Base-by-base conservation (phyloP, 1,284 basidiomycete species). In the Rhodotorula sp. region DNA sequence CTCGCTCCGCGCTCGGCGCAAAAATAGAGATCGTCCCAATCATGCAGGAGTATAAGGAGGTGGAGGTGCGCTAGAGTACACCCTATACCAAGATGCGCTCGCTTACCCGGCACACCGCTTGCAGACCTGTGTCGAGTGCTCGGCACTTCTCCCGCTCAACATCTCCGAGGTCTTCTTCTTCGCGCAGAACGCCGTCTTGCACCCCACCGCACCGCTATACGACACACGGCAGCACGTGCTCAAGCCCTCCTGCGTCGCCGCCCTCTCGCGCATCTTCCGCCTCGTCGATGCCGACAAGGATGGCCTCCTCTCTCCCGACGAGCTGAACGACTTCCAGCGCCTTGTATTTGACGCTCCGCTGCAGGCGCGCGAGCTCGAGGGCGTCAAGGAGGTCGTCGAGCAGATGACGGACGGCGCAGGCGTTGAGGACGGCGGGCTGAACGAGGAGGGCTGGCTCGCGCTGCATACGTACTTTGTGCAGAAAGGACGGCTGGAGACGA, bases 131-230 rank as follows among this genome's bases (percentile, higher is more conserved):
- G 92, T 99, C 46, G 96, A 98, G 83, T 97, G 94, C 81, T 96
- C 93, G 19, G 94, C 95, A 0, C 89, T 91, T 78, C 84, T 91
- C 62, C 90, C 91, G 34, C 82, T 95, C 72, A 99, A 99, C 83
- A 91, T 99, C 62, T 95, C 94, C 44, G 96, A 97, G 82, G 93
- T 97, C n/a, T 97, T 99, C 84, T 98, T 97, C 82, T 98, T 97
- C 82, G 96, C 97, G 1, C 96, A 97, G 83, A 98, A 97, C 81
- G 97, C 97, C 10, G 97, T 99, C 37, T 85, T 98, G 27, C 94
- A 98, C 81, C 96, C 97, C 2, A 97, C 95, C 10, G 96, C 97
- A 13, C 96, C 96, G 8, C 84, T 99, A 36, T 99, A 99, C 82
- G 96, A 99, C 82, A 97, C 94, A 13, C 85, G 94, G 80, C 92